These are phyloP conservation scores for Penicillium sp. DNA, from an alignment of 2,329 filamentous ascomycete species.

Conservation along the genomic window DNA sequence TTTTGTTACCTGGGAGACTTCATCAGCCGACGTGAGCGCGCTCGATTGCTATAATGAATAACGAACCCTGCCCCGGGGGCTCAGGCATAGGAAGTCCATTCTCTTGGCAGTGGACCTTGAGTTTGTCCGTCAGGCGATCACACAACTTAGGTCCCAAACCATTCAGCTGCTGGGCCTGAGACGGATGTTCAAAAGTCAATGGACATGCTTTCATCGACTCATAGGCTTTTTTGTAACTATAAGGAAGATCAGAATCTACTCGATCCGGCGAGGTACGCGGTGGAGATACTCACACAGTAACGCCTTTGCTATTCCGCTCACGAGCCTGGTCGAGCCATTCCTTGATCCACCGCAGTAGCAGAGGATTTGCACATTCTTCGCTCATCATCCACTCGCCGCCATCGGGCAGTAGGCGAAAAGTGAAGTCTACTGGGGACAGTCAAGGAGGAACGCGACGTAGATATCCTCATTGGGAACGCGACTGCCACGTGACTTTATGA, in stretches of 20 bases:
- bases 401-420: neutral
- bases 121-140: conserved; percentile 61
- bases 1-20: conserved; percentile 24
- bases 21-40: conserved; percentile 1
- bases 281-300: conserved; percentile 47
- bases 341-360: conserved; percentile 70
- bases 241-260: conserved; percentile 6
- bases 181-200: conserved; percentile 67
- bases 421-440: neutral
- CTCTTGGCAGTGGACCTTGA: conserved; percentile 58
- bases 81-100: conserved; percentile 68
- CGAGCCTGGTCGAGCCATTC: conserved; percentile 72
- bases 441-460: conserved; percentile 13
- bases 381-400: conserved; percentile 28
- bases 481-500: conserved; percentile 10
- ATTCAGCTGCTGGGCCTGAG: conserved; percentile 68
- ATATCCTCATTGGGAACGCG: conserved; percentile 20
- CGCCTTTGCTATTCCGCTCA: conserved; percentile 67
- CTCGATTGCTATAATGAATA: neutral
- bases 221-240: conserved; percentile 72
- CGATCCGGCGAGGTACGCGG: neutral
- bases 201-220: conserved; percentile 74
- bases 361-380: conserved; percentile 62
- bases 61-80: conserved; percentile 48
- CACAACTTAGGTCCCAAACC: conserved; percentile 72